Conservation (phyloP, 2,329 filamentous ascomycete genomes). For the Pseudophaeomoniella oleicola region DNA sequence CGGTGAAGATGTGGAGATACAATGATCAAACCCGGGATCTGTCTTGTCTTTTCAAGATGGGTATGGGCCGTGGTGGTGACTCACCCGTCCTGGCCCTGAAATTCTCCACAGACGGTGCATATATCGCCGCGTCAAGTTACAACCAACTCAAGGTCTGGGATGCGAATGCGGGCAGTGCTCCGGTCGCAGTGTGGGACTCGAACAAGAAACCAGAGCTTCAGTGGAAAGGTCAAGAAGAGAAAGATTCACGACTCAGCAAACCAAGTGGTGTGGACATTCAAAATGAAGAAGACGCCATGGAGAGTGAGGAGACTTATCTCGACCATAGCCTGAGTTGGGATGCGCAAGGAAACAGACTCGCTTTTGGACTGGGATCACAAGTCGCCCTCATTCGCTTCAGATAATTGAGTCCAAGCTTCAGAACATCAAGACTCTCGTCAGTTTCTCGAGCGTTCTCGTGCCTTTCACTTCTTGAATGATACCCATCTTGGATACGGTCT, state of each 20-base stretch:
- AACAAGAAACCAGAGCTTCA: conserved; percentile 13
- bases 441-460: too few relatives aligned
- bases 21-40: conserved; percentile 6
- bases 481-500: too few relatives aligned
- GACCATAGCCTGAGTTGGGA: conserved; percentile 36
- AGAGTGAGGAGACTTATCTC: conserved; percentile 7
- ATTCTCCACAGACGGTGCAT: conserved; percentile 33
- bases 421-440: too few relatives aligned
- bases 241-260: conserved; percentile 13
- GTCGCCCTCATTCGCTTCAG: conserved; percentile 17
- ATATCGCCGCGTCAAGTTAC: conserved; percentile 28
- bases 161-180: conserved; percentile 26
- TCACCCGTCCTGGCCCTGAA: conserved; percentile 24
- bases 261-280: conserved; percentile 17
- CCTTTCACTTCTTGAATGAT: too few relatives aligned
- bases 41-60: conserved; percentile 8
- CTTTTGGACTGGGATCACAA: conserved; percentile 33
- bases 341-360: conserved; percentile 37
- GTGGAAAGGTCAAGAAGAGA: conserved; percentile 16
- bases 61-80: conserved; percentile 6
- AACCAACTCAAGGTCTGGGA: conserved; percentile 32
- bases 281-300: conserved; percentile 19
- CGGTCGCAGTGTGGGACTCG: conserved; percentile 23
- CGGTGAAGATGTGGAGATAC: conserved; percentile 26
- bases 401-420: too few relatives aligned